Evolutionary conservation across 1,284 basidiomycete species (phyloP), one percentile per base, ranked within the genome.

Genomic region (Moesziomyces parantarcticus): DNA sequence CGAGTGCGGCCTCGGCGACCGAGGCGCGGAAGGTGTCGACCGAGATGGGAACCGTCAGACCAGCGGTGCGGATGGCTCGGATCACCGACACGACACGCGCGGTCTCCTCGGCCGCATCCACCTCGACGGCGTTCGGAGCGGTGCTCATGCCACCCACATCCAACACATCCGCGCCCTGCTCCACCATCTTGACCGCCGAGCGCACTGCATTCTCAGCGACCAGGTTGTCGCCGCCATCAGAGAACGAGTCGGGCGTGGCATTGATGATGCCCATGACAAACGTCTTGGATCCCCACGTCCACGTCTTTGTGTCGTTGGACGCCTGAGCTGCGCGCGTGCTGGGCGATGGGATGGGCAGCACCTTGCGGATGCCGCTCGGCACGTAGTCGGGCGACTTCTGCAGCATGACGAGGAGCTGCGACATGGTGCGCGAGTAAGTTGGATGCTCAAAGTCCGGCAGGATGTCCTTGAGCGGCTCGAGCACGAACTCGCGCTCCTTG

Each of bases 211-310:
- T 71, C 1, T 77, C 77, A 16, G 76, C 58, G 1, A 73, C 60
- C 64, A 0, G 85, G 86, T 92, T 86, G 42, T 85, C 84, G 1
- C 90, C 88, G 7, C 94, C 94, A 74, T 98, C 94, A 0, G 95
- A 98, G 85, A 99, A 99, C 0, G 94, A 97, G 85, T 99, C 95
- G 1, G 97, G 97, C 0, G 97, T 99, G 3, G 89, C 88, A 82
- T 99, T 98, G 73, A 99, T 88, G 5, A 94, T 97, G 0, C 92
- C 92, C 97, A 99, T 99, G 62, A 98, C 84, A 61, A 88, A 88
- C 1, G 92, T 94, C 71, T 73, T 58, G 20, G 59, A 56, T 13
- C 75, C 78, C 80, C 81, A 82, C 13, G 61, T 56, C 78, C 80
- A 79, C 41, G 42, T 52, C 34, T 52, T 68, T 22, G 60, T 69